Conservation (phyloP, 176 grass and related monocot genomes). For the Hordeum vulgare region MorexV3_pseudomolecules_assembly NC_058522.1:384940989-384941488, state of each 20-base stretch:
- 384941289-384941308: neutral
- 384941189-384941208: slow-evolving; percentile 84
- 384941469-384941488: too few species aligned
- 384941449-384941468: too few species aligned
- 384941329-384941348: neutral
- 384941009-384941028: slow-evolving; percentile 57
- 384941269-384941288: neutral
- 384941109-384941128: slow-evolving; percentile 33
- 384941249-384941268: slow-evolving; percentile 20
- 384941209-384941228: slow-evolving; percentile 62
- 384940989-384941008: slow-evolving; percentile 61
- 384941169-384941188: slow-evolving; percentile 78
- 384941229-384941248: slow-evolving; percentile 74
- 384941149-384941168: slow-evolving; percentile 84
- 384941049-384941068: neutral
- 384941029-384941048: neutral
- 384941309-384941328: neutral
- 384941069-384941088: neutral
- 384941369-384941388: neutral
- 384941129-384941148: slow-evolving; percentile 39
- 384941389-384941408: neutral
- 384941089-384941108: neutral
- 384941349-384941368: neutral
- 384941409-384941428: neutral
- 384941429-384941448: too few species aligned